Base-by-base conservation (phyloP, 176 grass and related monocot species). In the Oryza longistaminata region DNA sequence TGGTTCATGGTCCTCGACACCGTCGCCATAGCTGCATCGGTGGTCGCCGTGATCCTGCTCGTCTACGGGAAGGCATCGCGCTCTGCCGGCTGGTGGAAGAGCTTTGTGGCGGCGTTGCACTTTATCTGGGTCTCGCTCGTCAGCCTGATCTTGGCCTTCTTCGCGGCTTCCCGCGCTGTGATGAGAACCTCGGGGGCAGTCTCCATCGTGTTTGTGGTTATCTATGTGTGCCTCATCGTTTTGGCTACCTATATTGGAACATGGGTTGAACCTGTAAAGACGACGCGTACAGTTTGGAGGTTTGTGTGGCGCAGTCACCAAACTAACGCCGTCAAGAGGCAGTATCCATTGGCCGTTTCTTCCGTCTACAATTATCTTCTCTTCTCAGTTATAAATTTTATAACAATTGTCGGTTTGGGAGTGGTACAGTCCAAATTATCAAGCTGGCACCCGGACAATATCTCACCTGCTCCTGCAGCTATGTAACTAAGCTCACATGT, bases 181-280 rank as follows among this genome's bases (percentile, higher is more conserved):
- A 5, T 26, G 39, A 8, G 39, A 3, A 31, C 1, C 39, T 40
- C 7, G 7, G 9, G 7, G 25, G n/a, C 10, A 3, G 22, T 27
- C 15, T 17, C 5, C 49, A 0, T 39, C 7, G 7, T 8, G 1
- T 2, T 9, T 9, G 50, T 2, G 2, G 11, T 3, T 11, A 44
- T 77, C 15, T 35, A 34, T 53, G 0, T 19, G 0, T 1, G 0
- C 9, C 4, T 26, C 21, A 0, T 0, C 0, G 0, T 4, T 25
- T 25, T 84, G 19, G 3, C 8, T 2, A 0, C 0, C 6, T 9
- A 0, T 0, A 21, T 77, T 65, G 0, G 0, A 3, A 3, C 0
- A 0, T 29, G 64, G 45, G 2, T 68, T 4, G 4, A 9, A 1
- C 34, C 73, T 25, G 13, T 1, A 0, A 40, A 7, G 39, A 10